A percentile compares a stretch with the other conserved stretches of the same genome.
phyloP scores from a whole-genome alignment of 1,284 basidiomycete species.

The Malassezia dermatis region DNA sequence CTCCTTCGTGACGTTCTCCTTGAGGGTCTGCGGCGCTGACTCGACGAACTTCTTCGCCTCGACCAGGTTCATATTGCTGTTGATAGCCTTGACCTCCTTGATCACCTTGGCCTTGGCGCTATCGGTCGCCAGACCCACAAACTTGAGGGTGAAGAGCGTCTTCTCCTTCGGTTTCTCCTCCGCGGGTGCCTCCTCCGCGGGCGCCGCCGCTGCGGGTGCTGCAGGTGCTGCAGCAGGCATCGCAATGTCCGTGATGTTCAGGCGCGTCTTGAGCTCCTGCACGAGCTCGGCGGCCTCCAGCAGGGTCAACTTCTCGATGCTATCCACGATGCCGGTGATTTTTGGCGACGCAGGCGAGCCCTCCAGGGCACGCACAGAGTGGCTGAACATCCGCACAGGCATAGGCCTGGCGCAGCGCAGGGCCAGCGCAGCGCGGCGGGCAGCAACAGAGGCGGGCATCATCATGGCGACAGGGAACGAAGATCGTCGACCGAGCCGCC shows the following conservation, averaged over 20 bases:
- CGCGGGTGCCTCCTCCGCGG: constrained; percentile 49
- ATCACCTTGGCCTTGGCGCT: constrained; percentile 79
- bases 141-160: constrained; percentile 85
- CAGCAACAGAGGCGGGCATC: constrained; percentile 4
- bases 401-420: not conserved
- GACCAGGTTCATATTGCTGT: constrained; percentile 45
- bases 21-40: constrained; percentile 81
- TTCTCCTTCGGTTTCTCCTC: constrained; percentile 97
- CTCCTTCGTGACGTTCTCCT: constrained; percentile 92
- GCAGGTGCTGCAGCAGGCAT: constrained; percentile 66
- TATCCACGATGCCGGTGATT: constrained; percentile 76
- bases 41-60: constrained; percentile 99
- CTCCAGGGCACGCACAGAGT: constrained; percentile 5
- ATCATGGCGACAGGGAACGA: constrained; percentile 4
- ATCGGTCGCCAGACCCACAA: constrained; percentile 40
- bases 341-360: constrained; percentile 51
- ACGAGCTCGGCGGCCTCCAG: constrained; percentile 97
- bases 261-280: constrained; percentile 73
- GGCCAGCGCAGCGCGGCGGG: constrained; percentile 11
- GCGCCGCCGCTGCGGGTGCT: constrained; percentile 50
- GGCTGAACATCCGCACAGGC: constrained; percentile 6
- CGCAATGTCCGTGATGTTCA: constrained; percentile 97
- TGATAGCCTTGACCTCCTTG: constrained; percentile 79
- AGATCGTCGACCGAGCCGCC: not conserved
- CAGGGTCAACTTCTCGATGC: constrained; percentile 79